These are phyloP conservation scores for Thielaviopsis ethacetica DNA, from an alignment of 2,329 filamentous ascomycete genomes.

Conservation along the genomic window DNA sequence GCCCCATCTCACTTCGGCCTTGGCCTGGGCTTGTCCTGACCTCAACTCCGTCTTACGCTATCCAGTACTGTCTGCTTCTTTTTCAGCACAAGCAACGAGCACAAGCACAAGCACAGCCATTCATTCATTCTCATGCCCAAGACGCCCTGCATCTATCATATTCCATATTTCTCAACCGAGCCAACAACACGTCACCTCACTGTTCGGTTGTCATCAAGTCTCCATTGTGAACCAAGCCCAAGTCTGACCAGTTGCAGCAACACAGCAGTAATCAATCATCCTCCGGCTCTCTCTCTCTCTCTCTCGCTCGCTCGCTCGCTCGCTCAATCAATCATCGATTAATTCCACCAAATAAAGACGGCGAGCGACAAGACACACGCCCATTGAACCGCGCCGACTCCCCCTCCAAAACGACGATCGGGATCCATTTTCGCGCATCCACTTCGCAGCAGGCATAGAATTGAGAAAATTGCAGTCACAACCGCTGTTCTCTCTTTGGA, in stretches of 20 bases:
- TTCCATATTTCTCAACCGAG: slow-evolving; percentile 9
- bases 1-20: background rate
- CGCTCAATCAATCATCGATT: background rate
- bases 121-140: slow-evolving; percentile 1
- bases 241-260: background rate
- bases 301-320: background rate
- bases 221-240: slow-evolving; percentile 7
- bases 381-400: background rate
- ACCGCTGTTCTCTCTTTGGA: background rate
- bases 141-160: slow-evolving; percentile 9
- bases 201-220: slow-evolving; percentile 9
- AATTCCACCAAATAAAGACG: background rate
- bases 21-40: background rate
- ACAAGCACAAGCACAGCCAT: no score
- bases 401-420: background rate
- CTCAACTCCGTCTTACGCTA: background rate
- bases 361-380: background rate
- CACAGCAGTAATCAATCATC: background rate
- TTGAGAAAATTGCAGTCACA: background rate
- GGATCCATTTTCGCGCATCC: background rate
- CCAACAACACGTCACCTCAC: slow-evolving; percentile 12
- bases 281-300: background rate
- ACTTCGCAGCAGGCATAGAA: background rate
- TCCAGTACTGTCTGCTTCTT: background rate
- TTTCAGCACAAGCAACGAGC: background rate